Evolutionary conservation across 345 rosid genomes (phyloP).

Genomic region (Microthlaspi erraticum): DNA sequence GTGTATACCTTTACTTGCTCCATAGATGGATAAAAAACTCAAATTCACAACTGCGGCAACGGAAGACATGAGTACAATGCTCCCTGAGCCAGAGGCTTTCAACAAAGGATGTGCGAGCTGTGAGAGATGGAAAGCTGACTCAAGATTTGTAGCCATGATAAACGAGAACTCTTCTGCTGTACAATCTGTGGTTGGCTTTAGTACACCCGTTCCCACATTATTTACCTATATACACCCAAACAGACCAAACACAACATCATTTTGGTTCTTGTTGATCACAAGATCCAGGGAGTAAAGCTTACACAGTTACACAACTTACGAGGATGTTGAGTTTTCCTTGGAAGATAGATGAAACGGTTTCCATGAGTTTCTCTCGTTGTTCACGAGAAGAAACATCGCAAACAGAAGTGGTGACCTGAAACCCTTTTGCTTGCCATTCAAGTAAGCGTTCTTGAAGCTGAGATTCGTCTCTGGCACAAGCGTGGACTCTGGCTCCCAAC

Average conservation of each 20-base stretch:
- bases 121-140: constrained; percentile 71
- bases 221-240: constrained; percentile 50
- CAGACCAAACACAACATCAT: constrained; percentile 18
- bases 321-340: constrained; percentile 40
- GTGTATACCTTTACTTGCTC: constrained; percentile 38
- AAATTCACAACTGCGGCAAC: constrained; percentile 49
- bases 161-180: constrained; percentile 60
- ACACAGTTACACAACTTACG: constrained; percentile 5
- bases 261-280: background rate
- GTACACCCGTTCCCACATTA: constrained; percentile 69
- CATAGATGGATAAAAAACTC: constrained; percentile 24
- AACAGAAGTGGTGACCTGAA: constrained; percentile 21
- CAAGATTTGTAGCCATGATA: constrained; percentile 71
- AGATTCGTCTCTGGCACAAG: constrained; percentile 35
- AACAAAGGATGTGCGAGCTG: constrained; percentile 75
- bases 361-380: constrained; percentile 27
- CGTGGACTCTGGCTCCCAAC: constrained; percentile 33
- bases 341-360: constrained; percentile 41
- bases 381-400: constrained; percentile 31
- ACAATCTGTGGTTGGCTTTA: constrained; percentile 62
- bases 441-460: constrained; percentile 29
- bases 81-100: constrained; percentile 65
- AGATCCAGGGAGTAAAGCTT: background rate
- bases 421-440: constrained; percentile 35
- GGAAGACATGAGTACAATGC: constrained; percentile 73